A percentile compares a stretch with the other conserved stretches of the same genome.
phyloP scores from a whole-genome alignment of 495 filamentous ascomycete genomes.

The Penicillium fimorum region DNA sequence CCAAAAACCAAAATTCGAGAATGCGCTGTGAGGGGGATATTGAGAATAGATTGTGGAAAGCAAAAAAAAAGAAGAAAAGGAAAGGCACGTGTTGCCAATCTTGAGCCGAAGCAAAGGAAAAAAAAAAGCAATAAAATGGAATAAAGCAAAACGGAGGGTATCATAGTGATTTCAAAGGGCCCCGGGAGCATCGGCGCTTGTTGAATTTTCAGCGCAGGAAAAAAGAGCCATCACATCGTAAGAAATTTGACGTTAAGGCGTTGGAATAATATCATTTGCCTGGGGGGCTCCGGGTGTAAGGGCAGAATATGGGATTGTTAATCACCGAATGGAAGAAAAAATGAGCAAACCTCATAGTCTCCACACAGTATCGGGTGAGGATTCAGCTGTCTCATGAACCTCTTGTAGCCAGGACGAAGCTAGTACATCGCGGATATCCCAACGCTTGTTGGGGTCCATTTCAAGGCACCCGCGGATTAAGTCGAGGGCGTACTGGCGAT shows the following conservation, averaged over 20 bases:
- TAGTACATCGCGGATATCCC: conserved; percentile 54
- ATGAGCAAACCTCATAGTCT: conserved; percentile 27
- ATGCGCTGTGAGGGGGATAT: conserved; percentile 9
- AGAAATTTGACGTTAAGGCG: neutral
- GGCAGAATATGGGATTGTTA: neutral
- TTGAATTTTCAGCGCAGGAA: conserved; percentile 10
- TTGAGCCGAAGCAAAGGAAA: neutral
- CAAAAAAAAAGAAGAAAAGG: neutral
- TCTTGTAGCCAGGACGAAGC: conserved; percentile 55
- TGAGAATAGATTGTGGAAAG: neutral
- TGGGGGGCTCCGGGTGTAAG: neutral
- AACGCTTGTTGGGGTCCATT: conserved; percentile 50
- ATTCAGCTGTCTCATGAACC: conserved; percentile 26
- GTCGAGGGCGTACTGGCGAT: conserved; percentile 48
- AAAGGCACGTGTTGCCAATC: conserved; percentile 1
- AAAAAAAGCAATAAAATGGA: neutral
- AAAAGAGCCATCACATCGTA: conserved; percentile 1
- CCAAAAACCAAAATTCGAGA: neutral
- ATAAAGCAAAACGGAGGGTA: conserved; percentile 17
- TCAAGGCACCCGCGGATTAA: conserved; percentile 53
- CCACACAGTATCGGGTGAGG: conserved; percentile 34
- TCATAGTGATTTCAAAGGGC: conserved; percentile 12
- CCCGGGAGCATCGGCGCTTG: conserved; percentile 9
- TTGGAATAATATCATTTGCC: neutral
- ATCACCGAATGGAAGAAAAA: neutral